A percentile compares a stretch with the other conserved stretches of the same genome.
Conservation (phyloP, 2,329 filamentous ascomycete species). For the Monilinia aucupariae region DNA sequence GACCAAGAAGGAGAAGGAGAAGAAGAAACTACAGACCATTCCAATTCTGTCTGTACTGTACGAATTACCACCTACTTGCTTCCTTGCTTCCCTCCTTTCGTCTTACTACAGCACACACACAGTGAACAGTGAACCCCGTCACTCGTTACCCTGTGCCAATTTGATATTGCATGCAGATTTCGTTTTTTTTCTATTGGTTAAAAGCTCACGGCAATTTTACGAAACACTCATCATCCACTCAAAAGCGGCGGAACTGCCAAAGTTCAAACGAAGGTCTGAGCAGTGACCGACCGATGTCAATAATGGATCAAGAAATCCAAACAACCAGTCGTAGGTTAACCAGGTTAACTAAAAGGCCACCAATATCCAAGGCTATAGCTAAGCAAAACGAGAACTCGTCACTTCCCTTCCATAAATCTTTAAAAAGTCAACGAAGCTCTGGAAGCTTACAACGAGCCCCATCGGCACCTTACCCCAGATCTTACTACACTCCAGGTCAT, state of each 20-base stretch:
- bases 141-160: slow-evolving; percentile 15
- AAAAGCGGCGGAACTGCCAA: slow-evolving; percentile 17
- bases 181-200: slow-evolving; percentile 12
- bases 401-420: slow-evolving; percentile 35
- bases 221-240: slow-evolving; percentile 17
- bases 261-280: slow-evolving; percentile 18
- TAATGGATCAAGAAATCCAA: slow-evolving; percentile 32
- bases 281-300: slow-evolving; percentile 18
- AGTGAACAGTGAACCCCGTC: slow-evolving; percentile 1
- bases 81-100: too few species aligned
- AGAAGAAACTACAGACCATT: too few species aligned
- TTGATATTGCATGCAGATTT: slow-evolving; percentile 16
- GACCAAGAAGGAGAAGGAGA: too few species aligned
- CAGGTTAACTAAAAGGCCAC: slow-evolving; percentile 50
- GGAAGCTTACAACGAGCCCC: slow-evolving; percentile 56
- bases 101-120: too few species aligned
- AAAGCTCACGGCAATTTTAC: slow-evolving; percentile 16
- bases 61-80: too few species aligned
- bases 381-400: slow-evolving; percentile 47
- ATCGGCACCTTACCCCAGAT: slow-evolving; percentile 47
- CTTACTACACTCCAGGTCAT: slow-evolving; percentile 28
- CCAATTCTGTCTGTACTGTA: too few species aligned
- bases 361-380: slow-evolving; percentile 36
- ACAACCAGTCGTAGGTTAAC: slow-evolving; percentile 51
- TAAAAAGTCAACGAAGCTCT: slow-evolving; percentile 59